Evolutionary conservation across 2,329 filamentous ascomycete species (phyloP).

Genomic region (Botryotinia convoluta): DNA sequence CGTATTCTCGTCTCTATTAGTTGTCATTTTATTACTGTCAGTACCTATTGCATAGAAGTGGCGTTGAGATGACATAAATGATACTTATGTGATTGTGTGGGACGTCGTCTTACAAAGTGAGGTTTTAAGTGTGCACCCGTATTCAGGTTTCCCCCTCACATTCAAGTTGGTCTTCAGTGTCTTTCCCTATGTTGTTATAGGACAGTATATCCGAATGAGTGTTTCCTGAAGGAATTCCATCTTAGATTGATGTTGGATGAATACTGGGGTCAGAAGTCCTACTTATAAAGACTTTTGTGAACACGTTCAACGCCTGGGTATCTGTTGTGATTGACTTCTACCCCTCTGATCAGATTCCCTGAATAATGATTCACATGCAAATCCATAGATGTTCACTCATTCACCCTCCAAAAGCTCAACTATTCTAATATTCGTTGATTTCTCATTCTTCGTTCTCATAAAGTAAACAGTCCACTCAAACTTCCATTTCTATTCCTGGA

Average conservation of each 20-base stretch:
- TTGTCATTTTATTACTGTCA: not conserved
- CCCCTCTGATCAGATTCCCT: not conserved
- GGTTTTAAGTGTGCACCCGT: fast-evolving
- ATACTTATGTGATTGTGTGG: not conserved
- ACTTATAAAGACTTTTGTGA: not conserved
- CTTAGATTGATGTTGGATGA: fast-evolving
- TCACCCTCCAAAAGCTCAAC: not conserved
- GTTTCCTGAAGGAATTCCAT: no score
- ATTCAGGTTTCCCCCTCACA: fast-evolving
- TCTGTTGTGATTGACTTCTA: not conserved
- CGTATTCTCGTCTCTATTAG: fast-evolving
- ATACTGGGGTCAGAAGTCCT: not conserved
- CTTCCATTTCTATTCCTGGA: not conserved
- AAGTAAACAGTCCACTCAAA: not conserved
- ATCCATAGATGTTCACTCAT: not conserved
- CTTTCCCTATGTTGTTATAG: not conserved
- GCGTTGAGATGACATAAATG: not conserved
- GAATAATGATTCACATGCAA: not conserved
- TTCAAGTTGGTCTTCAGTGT: not conserved
- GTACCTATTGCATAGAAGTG: fast-evolving
- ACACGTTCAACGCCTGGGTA: fast-evolving
- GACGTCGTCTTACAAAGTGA: not conserved
- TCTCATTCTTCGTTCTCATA: not conserved
- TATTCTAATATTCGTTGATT: no score
- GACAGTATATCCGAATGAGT: no score